Percentiles rank a stretch among this genome's conserved stretches.
phyloP scores from a whole-genome alignment of 768 basidiomycete genomes.

The Leccinum truebloodii region DNA sequence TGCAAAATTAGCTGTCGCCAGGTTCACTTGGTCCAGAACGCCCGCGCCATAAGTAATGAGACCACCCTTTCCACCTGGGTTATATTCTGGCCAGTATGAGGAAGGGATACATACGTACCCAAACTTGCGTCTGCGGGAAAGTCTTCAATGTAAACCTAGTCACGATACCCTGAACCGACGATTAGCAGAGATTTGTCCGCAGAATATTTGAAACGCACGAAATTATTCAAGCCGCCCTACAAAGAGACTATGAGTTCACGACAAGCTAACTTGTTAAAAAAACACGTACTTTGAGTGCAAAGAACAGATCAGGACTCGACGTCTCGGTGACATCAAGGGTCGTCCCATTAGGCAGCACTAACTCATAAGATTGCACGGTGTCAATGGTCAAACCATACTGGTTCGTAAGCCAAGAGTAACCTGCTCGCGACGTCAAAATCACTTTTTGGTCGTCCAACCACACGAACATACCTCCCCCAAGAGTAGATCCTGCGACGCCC shows the following conservation, averaged over 20 bases:
- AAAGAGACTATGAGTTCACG: neutral
- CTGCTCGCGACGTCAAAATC: neutral
- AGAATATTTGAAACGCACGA: slow-evolving; percentile 31
- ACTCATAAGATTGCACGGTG: slow-evolving; percentile 52
- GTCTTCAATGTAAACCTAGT: slow-evolving; percentile 57
- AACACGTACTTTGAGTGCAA: slow-evolving; percentile 40
- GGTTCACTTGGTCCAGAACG: slow-evolving; percentile 13
- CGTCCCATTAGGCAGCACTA: slow-evolving; percentile 50
- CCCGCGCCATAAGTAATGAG: slow-evolving; percentile 33
- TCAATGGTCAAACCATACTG: slow-evolving; percentile 61
- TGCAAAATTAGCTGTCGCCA: slow-evolving; percentile 25
- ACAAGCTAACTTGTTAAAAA: neutral
- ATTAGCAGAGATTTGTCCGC: neutral
- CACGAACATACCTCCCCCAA: slow-evolving; percentile 50
- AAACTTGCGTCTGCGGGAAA: slow-evolving; percentile 56
- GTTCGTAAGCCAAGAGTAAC: slow-evolving; percentile 51
- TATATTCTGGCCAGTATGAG: neutral
- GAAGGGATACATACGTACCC: slow-evolving; percentile 44
- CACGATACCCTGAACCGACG: slow-evolving; percentile 48
- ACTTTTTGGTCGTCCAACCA: neutral
- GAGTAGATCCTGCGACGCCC: slow-evolving; percentile 56
- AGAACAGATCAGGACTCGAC: slow-evolving; percentile 43
- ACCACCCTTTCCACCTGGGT: slow-evolving; percentile 45
- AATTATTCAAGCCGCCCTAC: slow-evolving; percentile 66
- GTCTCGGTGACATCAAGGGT: slow-evolving; percentile 36